phyloP scores from a whole-genome alignment of 176 grass and related monocot species.

The Cenchrus americanus region DNA sequence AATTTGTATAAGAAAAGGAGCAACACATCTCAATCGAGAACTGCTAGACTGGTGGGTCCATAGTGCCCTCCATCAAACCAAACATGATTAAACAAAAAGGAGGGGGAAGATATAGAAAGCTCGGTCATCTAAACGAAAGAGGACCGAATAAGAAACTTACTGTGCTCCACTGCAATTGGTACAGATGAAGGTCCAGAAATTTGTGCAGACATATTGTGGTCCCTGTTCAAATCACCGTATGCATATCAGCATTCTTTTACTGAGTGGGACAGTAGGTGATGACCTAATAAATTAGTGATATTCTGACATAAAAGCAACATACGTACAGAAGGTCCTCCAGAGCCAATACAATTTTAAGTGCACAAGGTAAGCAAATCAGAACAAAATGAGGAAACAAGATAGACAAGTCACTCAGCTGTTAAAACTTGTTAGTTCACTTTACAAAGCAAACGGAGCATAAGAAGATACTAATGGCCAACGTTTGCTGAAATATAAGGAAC shows the following conservation, averaged over 20 bases:
- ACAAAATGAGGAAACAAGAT: constrained; percentile 1
- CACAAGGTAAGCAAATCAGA: constrained; percentile 9
- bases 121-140: constrained; percentile 34
- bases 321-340: constrained; percentile 5
- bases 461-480: not conserved
- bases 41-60: not conserved
- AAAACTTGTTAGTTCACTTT: constrained; percentile 9
- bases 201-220: constrained; percentile 97
- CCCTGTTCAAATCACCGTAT: constrained; percentile 72
- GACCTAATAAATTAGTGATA: not conserved
- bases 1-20: constrained; percentile 6
- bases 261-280: not conserved
- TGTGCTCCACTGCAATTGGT: constrained; percentile 99
- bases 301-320: not conserved
- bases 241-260: constrained; percentile 39
- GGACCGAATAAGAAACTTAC: constrained; percentile 65
- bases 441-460: constrained; percentile 36
- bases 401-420: constrained; percentile 12
- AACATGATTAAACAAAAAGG: constrained; percentile 28
- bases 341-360: not conserved
- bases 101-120: not conserved
- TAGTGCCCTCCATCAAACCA: not conserved
- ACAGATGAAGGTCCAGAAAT: constrained; percentile 97
- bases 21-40: not conserved
- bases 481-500: not conserved